Base-by-base conservation (phyloP, 768 basidiomycete species). In the Hysterangium stoloniferum region DNA sequence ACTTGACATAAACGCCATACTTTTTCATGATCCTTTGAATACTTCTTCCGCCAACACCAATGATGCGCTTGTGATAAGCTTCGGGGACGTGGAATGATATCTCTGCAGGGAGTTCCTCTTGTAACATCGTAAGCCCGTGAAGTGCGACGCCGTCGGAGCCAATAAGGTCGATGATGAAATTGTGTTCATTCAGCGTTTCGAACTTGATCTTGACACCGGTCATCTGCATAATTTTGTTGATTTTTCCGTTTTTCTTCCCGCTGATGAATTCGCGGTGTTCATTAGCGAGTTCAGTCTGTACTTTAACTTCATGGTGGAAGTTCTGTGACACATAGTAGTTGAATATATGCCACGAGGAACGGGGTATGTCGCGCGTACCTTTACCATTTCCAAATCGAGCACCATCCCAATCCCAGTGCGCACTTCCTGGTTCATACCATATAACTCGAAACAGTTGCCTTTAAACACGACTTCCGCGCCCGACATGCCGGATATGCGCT, bases 1-100 rank as follows among this genome's bases (percentile, higher is more conserved):
- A 99, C 68, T 98, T 98, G 67, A 99, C 95, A 68, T 97, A 98
- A 19, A 97, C 95, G n/a, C 95, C 95, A 57, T 86, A 96, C 65
- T 95, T 92, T 73, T 97, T 97, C 95, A 99, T 99, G 68, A 99
- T 98, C 53, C 92, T 81, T 66, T 98, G 95, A 53, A 99, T 97
- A 67, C 92, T 98, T 61, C 93, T 84, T 25, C 95, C 95, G 29
- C 92, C 94, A 31, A 97, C 94, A 54, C 95, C 95, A 57, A 99
- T 99, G 64, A 99, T 99, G 54, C 96, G 87, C 66, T 97, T 98
- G 72, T 98, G 95, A 64, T 97, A 98, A 40, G 83, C 82, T 68
- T 99, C 95, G 28, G 95, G 95, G 11, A 99, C 92, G 66, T 97
- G 93, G 78, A 99, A 99, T 22, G 92, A 95, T 25, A 96, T 89